Conservation (phyloP, 2,329 filamentous ascomycete species). For the Calonectria leucothoes region DNA sequence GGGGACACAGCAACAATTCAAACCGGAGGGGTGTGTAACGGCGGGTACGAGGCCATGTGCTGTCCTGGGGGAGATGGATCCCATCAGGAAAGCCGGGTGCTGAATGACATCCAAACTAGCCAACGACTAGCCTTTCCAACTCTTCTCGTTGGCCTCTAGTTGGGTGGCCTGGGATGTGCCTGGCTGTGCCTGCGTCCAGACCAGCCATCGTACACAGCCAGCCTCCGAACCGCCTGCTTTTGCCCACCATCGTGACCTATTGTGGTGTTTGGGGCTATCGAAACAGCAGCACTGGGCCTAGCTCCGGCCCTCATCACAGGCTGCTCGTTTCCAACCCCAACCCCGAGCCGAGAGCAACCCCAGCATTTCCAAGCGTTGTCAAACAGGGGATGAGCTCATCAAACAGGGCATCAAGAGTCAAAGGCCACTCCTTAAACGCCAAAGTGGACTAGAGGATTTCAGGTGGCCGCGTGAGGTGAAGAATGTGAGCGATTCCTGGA, state of each 20-base stretch:
- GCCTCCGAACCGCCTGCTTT: slow-evolving; percentile 6
- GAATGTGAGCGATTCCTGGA: slow-evolving; percentile 22
- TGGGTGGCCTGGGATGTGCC: slow-evolving; percentile 32
- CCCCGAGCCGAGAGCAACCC: not conserved
- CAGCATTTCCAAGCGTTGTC: slow-evolving; percentile 1
- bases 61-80: slow-evolving; percentile 13
- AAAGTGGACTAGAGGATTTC: slow-evolving; percentile 8
- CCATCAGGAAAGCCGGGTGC: not conserved
- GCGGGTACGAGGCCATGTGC: slow-evolving; percentile 18
- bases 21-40: slow-evolving; percentile 12
- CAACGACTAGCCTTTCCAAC: slow-evolving; percentile 26
- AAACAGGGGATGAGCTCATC: slow-evolving; percentile 10
- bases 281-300: slow-evolving; percentile 5
- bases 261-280: slow-evolving; percentile 7
- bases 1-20: slow-evolving; percentile 11
- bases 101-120: slow-evolving; percentile 27
- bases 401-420: slow-evolving; percentile 18
- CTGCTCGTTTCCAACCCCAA: slow-evolving; percentile 5
- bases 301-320: slow-evolving; percentile 10
- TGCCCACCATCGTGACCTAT: slow-evolving; percentile 17
- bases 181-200: slow-evolving; percentile 27
- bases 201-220: slow-evolving; percentile 23
- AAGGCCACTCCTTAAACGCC: slow-evolving; percentile 7
- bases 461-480: slow-evolving; percentile 18
- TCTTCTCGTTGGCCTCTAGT: slow-evolving; percentile 11